Conservation (phyloP, 129 eudicot species). For the Tanacetum coccineum region DNA sequence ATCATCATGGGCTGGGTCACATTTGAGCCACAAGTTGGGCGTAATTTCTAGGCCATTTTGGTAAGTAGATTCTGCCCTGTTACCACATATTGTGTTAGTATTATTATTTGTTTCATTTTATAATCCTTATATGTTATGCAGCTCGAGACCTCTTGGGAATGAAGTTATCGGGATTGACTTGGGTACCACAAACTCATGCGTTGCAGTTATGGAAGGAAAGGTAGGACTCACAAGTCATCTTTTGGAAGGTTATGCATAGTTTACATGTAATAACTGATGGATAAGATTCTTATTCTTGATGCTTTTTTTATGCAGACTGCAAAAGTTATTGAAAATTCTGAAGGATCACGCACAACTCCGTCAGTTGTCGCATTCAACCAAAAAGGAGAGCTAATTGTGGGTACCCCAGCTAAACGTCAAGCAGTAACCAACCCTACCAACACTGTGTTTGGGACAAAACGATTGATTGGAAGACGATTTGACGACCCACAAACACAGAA, state of each 20-base stretch:
- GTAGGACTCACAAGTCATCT: not conserved
- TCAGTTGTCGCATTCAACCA: slow-evolving; percentile 88
- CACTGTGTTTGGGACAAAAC: slow-evolving; percentile 74
- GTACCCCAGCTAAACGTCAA: slow-evolving; percentile 93
- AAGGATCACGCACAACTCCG: slow-evolving; percentile 92
- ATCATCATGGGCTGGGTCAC: slow-evolving; percentile 36
- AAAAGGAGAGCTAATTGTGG: slow-evolving; percentile 89
- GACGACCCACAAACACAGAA: slow-evolving; percentile 79
- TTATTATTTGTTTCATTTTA: not conserved
- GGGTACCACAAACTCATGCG: slow-evolving; percentile 30
- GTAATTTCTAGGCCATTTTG: slow-evolving; percentile 70
- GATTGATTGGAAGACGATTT: slow-evolving; percentile 73
- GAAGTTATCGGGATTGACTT: slow-evolving; percentile 27
- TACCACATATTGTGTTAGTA: not conserved
- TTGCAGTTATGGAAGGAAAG: slow-evolving; percentile 31
- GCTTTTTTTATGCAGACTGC: slow-evolving; percentile 45
- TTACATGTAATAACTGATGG: not conserved
- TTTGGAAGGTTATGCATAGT: not conserved
- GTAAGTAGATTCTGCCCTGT: slow-evolving; percentile 21
- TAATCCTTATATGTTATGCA: not conserved
- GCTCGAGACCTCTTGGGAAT: slow-evolving; percentile 26
- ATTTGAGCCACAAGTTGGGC: slow-evolving; percentile 44
- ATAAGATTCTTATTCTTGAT: not conserved
- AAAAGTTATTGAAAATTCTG: slow-evolving; percentile 86
- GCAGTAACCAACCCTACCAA: slow-evolving; percentile 88